A percentile compares a stretch with the other conserved stretches of the same genome.
phyloP scores from a whole-genome alignment of 1,139 yeast species.

The Protomyces inundatus region DNA sequence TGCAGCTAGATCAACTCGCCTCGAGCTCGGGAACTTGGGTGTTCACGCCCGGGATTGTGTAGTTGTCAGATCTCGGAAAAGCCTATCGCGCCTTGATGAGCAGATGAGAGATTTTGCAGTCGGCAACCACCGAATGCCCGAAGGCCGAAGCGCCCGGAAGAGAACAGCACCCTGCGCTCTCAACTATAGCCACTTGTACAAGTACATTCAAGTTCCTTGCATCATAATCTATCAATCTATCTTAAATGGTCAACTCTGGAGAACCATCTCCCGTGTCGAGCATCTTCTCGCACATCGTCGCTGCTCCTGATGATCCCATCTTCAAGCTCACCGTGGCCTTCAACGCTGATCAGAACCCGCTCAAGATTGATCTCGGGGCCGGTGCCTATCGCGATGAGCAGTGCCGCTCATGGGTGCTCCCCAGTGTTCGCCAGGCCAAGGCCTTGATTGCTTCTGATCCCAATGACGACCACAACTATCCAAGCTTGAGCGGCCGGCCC shows the following conservation, averaged over 20 bases:
- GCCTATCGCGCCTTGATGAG: too few relatives aligned
- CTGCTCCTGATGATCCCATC: constrained; percentile 43
- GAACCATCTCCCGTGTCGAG: constrained; percentile 30
- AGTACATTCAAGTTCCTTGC: too few relatives aligned
- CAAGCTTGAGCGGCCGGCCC: constrained; percentile 73
- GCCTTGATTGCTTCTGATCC: constrained; percentile 51
- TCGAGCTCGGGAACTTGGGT: too few relatives aligned
- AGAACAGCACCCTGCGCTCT: too few relatives aligned
- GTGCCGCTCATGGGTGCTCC: constrained; percentile 86
- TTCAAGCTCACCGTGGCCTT: constrained; percentile 78
- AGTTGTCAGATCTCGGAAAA: too few relatives aligned
- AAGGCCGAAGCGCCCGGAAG: too few relatives aligned
- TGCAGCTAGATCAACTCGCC: too few relatives aligned
- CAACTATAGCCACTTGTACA: too few relatives aligned
- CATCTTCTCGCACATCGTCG: constrained; percentile 32
- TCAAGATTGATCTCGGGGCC: constrained; percentile 64
- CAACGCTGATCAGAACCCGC: constrained; percentile 44
- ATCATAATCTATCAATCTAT: too few relatives aligned
- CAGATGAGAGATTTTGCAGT: too few relatives aligned
- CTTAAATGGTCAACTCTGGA: constrained; percentile 32
- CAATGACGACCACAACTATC: constrained; percentile 80
- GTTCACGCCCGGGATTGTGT: too few relatives aligned
- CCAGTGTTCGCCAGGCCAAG: constrained; percentile 75
- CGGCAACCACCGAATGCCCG: too few relatives aligned
- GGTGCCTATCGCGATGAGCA: constrained; percentile 85